A percentile compares a stretch with the other conserved stretches of the same genome.
Evolutionary conservation across 2,329 filamentous ascomycete genomes (phyloP).

Genomic region (Orbilia brochopaga): DNA sequence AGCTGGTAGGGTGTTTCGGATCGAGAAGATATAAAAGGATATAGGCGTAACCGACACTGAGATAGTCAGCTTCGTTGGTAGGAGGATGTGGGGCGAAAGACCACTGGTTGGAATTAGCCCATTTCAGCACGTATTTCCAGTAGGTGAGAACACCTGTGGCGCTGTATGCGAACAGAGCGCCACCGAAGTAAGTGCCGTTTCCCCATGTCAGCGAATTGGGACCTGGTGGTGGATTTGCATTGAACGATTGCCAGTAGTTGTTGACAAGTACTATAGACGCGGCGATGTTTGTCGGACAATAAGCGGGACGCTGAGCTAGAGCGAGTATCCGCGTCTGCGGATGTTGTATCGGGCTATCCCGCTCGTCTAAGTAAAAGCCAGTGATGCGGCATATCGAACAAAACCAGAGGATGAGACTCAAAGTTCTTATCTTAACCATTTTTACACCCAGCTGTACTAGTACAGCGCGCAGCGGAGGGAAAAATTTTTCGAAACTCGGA

Average conservation of each 20-base stretch:
- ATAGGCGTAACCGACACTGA: constrained; percentile 29
- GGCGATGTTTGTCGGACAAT: constrained; percentile 26
- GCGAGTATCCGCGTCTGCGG: no score
- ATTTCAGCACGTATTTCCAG: constrained; percentile 18
- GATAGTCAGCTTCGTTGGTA: constrained; percentile 14
- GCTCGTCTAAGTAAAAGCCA: no score
- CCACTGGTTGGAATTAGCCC: constrained; percentile 29
- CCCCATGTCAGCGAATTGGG: constrained; percentile 34
- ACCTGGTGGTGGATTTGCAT: constrained; percentile 15
- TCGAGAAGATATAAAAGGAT: constrained; percentile 29
- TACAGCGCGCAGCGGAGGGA: no score
- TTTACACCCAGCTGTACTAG: no score
- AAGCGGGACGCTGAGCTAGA: background rate
- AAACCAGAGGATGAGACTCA: no score
- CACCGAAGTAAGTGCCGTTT: constrained; percentile 26
- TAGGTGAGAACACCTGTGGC: constrained; percentile 12
- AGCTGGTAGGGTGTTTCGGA: constrained; percentile 21
- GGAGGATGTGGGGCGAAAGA: constrained; percentile 8
- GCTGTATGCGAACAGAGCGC: constrained; percentile 22
- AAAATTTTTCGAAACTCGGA: no score
- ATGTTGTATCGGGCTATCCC: no score
- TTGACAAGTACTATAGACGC: constrained; percentile 21
- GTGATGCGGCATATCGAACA: no score
- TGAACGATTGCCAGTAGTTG: constrained; percentile 18
- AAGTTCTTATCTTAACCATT: no score